phyloP scores from a whole-genome alignment of 169 alveolate species.

The Amoebophrya sp. region DNA sequence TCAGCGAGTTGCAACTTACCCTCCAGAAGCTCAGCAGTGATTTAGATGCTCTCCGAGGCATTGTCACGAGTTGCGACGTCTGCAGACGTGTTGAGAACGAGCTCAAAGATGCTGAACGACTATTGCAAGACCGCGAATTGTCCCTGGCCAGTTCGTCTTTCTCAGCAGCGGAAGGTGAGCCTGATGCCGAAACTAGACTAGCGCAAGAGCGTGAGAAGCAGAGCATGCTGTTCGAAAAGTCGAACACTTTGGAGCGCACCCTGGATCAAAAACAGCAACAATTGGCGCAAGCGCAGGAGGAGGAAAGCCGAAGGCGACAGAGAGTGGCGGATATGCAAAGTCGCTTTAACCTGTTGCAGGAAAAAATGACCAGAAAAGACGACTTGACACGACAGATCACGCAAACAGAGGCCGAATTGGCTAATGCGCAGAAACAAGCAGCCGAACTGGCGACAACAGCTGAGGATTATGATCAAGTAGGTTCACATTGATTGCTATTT shows the following conservation, averaged over 20 bases:
- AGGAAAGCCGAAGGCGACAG: conserved; percentile 21
- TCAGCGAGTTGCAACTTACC: conserved; percentile 25
- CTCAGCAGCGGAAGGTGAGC: not conserved
- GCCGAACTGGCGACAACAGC: too few species aligned
- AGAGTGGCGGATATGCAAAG: conserved; percentile 41
- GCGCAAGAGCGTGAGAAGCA: conserved; percentile 43
- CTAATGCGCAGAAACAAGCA: conserved; percentile 28
- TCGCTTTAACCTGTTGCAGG: conserved; percentile 38
- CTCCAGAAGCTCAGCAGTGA: conserved; percentile 9
- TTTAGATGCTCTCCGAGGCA: too few species aligned
- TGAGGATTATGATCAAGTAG: too few species aligned
- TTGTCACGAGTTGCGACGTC: too few species aligned
- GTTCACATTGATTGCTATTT: too few species aligned
- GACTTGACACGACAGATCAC: not conserved
- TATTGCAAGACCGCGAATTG: not conserved
- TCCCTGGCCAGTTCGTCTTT: not conserved
- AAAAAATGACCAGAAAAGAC: conserved; percentile 37
- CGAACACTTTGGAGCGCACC: conserved; percentile 32
- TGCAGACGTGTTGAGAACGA: not conserved
- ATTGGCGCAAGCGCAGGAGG: conserved; percentile 42
- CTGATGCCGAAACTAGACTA: not conserved
- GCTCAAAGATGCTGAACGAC: not conserved
- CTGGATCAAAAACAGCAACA: conserved; percentile 40
- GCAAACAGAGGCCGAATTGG: conserved; percentile 37
- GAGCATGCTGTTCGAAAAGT: conserved; percentile 39